A percentile compares a stretch with the other conserved stretches of the same genome.
Conservation (phyloP, 495 filamentous ascomycete genomes). For the Neurospora hispaniola region DNA sequence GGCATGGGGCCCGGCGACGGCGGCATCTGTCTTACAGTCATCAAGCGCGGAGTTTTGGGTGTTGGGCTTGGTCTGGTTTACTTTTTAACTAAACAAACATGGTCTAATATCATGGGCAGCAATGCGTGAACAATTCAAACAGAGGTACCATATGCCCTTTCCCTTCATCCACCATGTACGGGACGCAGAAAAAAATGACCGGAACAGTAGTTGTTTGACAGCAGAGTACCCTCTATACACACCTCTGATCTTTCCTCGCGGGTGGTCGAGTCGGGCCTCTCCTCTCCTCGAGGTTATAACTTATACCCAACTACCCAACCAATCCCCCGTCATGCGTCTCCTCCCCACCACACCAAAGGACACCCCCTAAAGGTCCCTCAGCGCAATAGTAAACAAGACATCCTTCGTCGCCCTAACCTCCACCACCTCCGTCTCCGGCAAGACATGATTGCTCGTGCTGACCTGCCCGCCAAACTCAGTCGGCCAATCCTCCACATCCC, state of each 20-base stretch:
- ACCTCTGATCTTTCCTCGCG: not conserved
- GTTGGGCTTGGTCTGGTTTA: not conserved
- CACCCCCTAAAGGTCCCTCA: slow-evolving; percentile 24
- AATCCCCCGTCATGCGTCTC: not conserved
- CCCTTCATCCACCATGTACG: not conserved
- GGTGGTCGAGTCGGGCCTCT: not conserved
- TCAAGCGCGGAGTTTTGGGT: not conserved
- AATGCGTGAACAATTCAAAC: not conserved
- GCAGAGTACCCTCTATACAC: not conserved
- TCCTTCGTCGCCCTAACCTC: slow-evolving; percentile 51
- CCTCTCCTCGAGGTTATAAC: not conserved
- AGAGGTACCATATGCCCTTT: not conserved
- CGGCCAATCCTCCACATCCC: slow-evolving; percentile 75
- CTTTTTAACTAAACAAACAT: not conserved
- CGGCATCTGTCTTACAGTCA: not conserved
- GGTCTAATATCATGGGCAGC: not conserved
- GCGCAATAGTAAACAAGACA: slow-evolving; percentile 79
- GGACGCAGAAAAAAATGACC: not conserved
- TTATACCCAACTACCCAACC: not conserved
- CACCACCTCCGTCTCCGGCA: slow-evolving; percentile 39
- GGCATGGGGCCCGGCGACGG: not conserved
- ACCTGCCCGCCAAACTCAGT: slow-evolving; percentile 76
- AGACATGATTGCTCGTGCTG: slow-evolving; percentile 88
- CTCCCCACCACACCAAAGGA: not conserved
- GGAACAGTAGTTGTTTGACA: not conserved